Percentiles rank a stretch among this genome's conserved stretches.
Conservation (phyloP, 331 rosid species). For the Quercus phellos region DNA sequence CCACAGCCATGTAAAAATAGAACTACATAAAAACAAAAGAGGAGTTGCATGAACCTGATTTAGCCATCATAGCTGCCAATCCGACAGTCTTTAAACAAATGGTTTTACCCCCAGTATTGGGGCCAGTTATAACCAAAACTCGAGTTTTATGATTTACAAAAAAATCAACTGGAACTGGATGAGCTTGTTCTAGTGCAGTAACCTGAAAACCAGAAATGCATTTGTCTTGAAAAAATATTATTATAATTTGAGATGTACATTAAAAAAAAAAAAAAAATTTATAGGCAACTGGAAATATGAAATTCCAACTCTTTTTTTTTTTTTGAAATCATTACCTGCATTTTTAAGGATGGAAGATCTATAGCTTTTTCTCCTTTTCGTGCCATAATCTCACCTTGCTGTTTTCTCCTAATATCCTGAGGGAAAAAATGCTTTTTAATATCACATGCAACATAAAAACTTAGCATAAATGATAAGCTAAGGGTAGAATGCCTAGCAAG, state of each 20-base stretch:
- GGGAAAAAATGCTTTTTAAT: not conserved
- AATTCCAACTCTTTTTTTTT: not conserved
- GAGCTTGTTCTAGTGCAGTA: conserved; percentile 39
- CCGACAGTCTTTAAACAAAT: conserved; percentile 87
- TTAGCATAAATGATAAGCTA: not conserved
- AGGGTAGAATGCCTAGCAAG: not conserved
- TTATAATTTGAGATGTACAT: conserved; percentile 15
- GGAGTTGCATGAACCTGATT: conserved; percentile 59
- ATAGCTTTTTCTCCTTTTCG: conserved; percentile 23
- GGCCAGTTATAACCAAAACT: conserved; percentile 88
- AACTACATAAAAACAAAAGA: not conserved
- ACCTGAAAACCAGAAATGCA: conserved; percentile 49
- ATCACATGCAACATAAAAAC: not conserved
- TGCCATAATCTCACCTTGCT: conserved; percentile 14
- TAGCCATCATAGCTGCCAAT: conserved; percentile 97
- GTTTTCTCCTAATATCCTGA: conserved; percentile 27
- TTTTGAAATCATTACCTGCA: conserved; percentile 5
- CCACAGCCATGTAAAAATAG: not conserved
- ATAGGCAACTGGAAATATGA: not conserved
- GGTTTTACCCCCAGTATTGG: conserved; percentile 96
- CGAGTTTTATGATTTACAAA: conserved; percentile 54
- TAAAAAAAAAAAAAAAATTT: conserved; percentile 2
- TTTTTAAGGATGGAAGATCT: conserved; percentile 16
- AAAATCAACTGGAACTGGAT: conserved; percentile 83
- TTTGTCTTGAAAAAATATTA: conserved; percentile 1